A percentile compares a stretch with the other conserved stretches of the same genome.
Conservation (phyloP, 225 moss, liverwort and hornwort genomes). For the Polytrichum commune region DNA sequence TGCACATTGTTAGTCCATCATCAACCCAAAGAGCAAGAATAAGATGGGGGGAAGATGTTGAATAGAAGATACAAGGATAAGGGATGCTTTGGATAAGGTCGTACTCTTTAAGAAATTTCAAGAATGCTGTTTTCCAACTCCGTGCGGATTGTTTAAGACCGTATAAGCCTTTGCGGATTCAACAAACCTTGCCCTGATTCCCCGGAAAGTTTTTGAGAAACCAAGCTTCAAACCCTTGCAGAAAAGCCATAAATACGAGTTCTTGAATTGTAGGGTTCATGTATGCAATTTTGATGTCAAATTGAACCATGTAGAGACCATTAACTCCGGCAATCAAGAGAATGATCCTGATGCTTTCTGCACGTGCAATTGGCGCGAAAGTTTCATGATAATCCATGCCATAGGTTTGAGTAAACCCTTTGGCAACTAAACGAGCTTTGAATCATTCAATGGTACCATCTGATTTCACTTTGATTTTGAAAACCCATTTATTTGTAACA, state of each 20-base stretch:
- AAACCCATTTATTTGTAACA: neutral
- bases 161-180: neutral
- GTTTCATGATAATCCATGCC: neutral
- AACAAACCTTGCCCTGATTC: neutral
- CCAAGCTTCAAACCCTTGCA: neutral
- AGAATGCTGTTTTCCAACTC: neutral
- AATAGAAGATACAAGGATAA: neutral
- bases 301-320: slow-evolving; percentile 3
- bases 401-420: neutral
- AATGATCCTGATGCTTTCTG: neutral
- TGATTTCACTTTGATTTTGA: neutral
- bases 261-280: neutral
- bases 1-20: neutral
- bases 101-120: neutral
- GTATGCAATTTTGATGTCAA: slow-evolving; percentile 11
- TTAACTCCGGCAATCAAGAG: neutral
- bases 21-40: neutral
- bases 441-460: neutral
- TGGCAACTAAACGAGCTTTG: slow-evolving; percentile 6
- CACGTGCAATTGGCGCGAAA: neutral
- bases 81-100: neutral
- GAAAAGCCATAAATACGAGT: slow-evolving; percentile 4
- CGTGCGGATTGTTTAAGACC: neutral
- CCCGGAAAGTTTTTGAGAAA: neutral
- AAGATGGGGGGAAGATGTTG: neutral